Conservation (phyloP, 345 rosid genomes). For the Eucalyptus microcorys region DNA sequence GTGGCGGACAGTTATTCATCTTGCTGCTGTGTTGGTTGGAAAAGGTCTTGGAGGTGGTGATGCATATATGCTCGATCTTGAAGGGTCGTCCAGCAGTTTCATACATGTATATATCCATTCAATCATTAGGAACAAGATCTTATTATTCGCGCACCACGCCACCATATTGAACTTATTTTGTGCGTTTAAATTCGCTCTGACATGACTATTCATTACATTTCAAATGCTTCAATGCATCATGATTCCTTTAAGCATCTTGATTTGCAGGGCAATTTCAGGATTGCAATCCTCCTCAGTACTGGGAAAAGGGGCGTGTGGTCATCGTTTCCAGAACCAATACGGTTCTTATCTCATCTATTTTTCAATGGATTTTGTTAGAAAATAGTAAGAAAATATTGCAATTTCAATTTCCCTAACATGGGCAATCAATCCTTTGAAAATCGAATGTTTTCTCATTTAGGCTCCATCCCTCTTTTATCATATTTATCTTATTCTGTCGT, state of each 20-base stretch:
- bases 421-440: neutral
- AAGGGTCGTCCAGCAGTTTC: neutral
- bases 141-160: neutral
- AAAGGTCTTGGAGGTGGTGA: neutral
- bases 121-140: neutral
- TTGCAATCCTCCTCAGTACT: neutral
- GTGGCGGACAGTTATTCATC: neutral
- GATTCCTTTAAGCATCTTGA: neutral
- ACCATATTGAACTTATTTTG: neutral
- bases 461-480: too few relatives aligned
- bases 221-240: neutral
- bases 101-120: neutral
- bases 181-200: neutral
- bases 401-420: neutral
- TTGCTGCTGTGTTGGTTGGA: neutral
- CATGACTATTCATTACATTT: neutral
- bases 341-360: neutral
- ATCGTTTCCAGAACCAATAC: neutral
- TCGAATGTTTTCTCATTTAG: neutral
- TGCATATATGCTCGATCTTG: neutral
- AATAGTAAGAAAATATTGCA: neutral
- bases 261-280: neutral
- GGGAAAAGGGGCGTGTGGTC: neutral
- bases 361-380: neutral
- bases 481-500: neutral